These are phyloP conservation scores for Aspergillus pseudoterreus DNA, from an alignment of 2,329 filamentous ascomycete species.

Conservation along the genomic window DNA sequence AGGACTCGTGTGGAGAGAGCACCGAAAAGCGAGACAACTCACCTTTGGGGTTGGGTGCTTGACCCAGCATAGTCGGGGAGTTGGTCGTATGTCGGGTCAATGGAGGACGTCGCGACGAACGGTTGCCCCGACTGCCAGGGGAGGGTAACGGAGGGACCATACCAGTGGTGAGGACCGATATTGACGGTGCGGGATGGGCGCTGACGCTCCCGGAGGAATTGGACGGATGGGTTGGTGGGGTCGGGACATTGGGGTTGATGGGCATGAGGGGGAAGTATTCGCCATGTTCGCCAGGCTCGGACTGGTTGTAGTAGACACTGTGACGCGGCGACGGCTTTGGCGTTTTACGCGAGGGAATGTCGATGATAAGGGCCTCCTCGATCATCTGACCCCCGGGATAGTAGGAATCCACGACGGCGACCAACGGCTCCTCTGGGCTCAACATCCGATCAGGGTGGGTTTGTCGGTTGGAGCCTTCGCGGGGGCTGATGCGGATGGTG, in stretches of 20 bases:
- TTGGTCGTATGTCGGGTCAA: conserved; percentile 71
- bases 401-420: conserved; percentile 71
- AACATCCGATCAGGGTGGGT: conserved; percentile 62
- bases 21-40: conserved; percentile 20
- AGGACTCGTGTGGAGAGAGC: conserved; percentile 11
- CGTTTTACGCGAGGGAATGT: conserved; percentile 71
- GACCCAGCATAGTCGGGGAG: conserved; percentile 67
- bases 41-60: conserved; percentile 43
- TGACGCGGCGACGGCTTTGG: conserved; percentile 74
- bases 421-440: conserved; percentile 82
- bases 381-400: conserved; percentile 84
- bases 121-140: conserved; percentile 63
- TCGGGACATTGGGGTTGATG: conserved; percentile 34
- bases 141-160: conserved; percentile 79
- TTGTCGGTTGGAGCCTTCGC: conserved; percentile 51
- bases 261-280: conserved; percentile 82
- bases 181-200: conserved; percentile 57
- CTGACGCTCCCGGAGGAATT: conserved; percentile 41
- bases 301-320: conserved; percentile 44
- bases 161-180: conserved; percentile 75
- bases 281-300: conserved; percentile 66
- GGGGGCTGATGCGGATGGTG: conserved; percentile 69
- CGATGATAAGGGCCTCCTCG: conserved; percentile 86
- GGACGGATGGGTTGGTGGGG: conserved; percentile 41
- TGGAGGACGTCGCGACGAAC: conserved; percentile 55